These are phyloP conservation scores for Populus tremula DNA, from an alignment of 345 rosid species.

Conservation along the genomic window DNA sequence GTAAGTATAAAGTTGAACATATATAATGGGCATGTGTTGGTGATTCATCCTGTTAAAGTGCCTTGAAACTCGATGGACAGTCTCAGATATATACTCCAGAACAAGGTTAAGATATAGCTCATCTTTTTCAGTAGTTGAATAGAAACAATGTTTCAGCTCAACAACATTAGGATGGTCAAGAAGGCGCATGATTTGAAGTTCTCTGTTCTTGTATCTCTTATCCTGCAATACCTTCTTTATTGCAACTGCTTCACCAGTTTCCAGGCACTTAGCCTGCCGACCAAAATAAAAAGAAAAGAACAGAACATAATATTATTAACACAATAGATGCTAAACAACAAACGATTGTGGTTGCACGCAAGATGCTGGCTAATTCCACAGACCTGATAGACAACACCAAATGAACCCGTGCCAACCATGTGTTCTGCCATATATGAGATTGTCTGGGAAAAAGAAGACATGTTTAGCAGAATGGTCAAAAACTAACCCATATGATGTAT, in stretches of 20 bases:
- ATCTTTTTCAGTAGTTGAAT: constrained; percentile 84
- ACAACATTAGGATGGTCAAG: constrained; percentile 85
- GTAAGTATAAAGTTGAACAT: constrained; percentile 70
- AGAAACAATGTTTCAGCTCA: constrained; percentile 83
- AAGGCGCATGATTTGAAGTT: constrained; percentile 89
- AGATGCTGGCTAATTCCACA: constrained; percentile 1
- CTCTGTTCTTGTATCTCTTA: constrained; percentile 96
- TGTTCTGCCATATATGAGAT: constrained; percentile 80
- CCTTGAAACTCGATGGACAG: constrained; percentile 80
- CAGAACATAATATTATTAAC: not conserved
- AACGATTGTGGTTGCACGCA: too few species aligned
- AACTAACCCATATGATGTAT: not conserved
- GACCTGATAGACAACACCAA: constrained; percentile 94
- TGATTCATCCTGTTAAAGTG: constrained; percentile 64
- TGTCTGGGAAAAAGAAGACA: constrained; percentile 41
- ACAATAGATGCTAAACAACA: not conserved
- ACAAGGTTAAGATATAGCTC: constrained; percentile 95
- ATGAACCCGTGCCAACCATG: constrained; percentile 83
- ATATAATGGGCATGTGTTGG: constrained; percentile 55
- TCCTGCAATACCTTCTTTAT: constrained; percentile 94
- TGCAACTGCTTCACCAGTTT: constrained; percentile 79
- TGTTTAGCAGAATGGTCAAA: not conserved
- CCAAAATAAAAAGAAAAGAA: constrained; percentile 10
- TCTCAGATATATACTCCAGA: constrained; percentile 83
- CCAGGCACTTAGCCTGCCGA: constrained; percentile 75